These are phyloP conservation scores for Rosa multiflora DNA, from an alignment of 306 rosid species.

Conservation along the genomic window DNA sequence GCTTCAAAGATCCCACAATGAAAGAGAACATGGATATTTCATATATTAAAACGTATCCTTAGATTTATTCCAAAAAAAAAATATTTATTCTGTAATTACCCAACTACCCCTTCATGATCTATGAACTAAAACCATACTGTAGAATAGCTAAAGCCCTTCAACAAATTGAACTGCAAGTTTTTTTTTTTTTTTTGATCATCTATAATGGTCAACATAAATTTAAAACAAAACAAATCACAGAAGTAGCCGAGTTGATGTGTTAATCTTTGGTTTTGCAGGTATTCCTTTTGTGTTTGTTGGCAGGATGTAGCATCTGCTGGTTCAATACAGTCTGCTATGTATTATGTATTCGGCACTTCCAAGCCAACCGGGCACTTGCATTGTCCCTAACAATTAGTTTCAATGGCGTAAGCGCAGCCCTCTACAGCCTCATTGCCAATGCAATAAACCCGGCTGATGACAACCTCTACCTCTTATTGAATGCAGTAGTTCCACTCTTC, in stretches of 20 bases:
- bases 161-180: neutral
- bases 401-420: constrained; percentile 75
- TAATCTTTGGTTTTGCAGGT: constrained; percentile 43
- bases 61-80: neutral
- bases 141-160: neutral
- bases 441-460: constrained; percentile 51
- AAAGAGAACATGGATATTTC: neutral
- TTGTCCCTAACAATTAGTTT: constrained; percentile 67
- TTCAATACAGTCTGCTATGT: constrained; percentile 88
- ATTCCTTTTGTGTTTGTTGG: constrained; percentile 63
- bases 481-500: constrained; percentile 67
- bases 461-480: constrained; percentile 56
- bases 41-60: neutral
- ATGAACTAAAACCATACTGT: neutral
- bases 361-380: constrained; percentile 59
- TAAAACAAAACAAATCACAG: neutral
- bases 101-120: neutral
- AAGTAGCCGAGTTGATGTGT: neutral
- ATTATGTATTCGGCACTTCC: constrained; percentile 58
- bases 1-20: neutral
- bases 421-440: constrained; percentile 65
- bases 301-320: constrained; percentile 85
- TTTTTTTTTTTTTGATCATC: neutral
- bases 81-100: neutral
- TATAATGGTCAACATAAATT: neutral